Percentiles rank a stretch among this genome's conserved stretches.
Conservation (phyloP, 1,284 basidiomycete species). For the Cryptococcus amylolentus region DNA sequence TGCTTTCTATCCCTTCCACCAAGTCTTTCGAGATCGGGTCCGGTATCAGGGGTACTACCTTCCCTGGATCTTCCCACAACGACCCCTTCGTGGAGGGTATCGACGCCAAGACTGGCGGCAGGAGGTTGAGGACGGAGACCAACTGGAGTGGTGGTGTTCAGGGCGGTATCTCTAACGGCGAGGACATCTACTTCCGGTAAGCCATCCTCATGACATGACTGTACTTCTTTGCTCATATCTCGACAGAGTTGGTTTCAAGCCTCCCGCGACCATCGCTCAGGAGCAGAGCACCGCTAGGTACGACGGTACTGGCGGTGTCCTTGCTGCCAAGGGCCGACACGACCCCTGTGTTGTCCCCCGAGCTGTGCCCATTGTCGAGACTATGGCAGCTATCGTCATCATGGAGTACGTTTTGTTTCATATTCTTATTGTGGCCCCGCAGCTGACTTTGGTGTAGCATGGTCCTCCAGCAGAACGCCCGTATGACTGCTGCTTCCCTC, state of each 20-base stretch:
- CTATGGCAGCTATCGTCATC: slow-evolving; percentile 92
- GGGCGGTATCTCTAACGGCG: slow-evolving; percentile 96
- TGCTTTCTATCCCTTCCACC: slow-evolving; percentile 98
- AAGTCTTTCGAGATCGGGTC: slow-evolving; percentile 98
- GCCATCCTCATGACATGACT: slow-evolving; percentile 19
- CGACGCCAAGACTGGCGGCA: slow-evolving; percentile 55
- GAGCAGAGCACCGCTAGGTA: slow-evolving; percentile 88
- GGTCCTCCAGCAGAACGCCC: slow-evolving; percentile 78
- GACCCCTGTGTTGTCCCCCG: slow-evolving; percentile 97
- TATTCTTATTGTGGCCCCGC: background rate
- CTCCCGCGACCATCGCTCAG: slow-evolving; percentile 95
- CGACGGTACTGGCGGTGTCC: slow-evolving; percentile 78
- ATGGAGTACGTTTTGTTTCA: slow-evolving; percentile 64
- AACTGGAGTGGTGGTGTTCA: slow-evolving; percentile 99
- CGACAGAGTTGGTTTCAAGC: slow-evolving; percentile 88
- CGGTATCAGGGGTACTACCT: slow-evolving; percentile 92
- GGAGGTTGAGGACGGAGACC: slow-evolving; percentile 70
- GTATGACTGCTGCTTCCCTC: slow-evolving; percentile 62
- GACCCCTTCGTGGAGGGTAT: slow-evolving; percentile 73
- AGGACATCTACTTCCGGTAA: slow-evolving; percentile 95
- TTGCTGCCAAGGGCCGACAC: slow-evolving; percentile 89
- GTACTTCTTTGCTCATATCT: background rate
- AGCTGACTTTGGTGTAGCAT: slow-evolving; percentile 49
- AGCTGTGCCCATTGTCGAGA: slow-evolving; percentile 97
- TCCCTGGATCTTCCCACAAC: slow-evolving; percentile 90